Evolutionary conservation across 805 yeast species (phyloP).

Genomic region (Starmerella stigmatis): DNA sequence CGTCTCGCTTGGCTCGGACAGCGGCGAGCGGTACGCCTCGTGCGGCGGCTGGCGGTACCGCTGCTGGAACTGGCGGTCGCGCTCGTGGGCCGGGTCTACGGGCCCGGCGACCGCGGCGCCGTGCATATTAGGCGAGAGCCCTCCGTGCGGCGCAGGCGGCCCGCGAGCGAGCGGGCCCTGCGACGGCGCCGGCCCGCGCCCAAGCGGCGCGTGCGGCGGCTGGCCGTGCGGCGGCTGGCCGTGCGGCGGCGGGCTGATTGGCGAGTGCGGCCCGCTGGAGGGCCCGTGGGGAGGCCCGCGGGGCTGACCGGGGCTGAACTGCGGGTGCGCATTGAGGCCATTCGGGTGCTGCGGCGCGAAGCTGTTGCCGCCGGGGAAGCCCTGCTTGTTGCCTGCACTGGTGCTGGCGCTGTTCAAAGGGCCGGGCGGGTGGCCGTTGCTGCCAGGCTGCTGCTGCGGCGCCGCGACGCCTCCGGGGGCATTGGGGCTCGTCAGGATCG

Average conservation of each 20-base stretch:
- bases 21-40: constrained; percentile 12
- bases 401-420: not conserved
- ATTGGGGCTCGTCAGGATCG: not conserved
- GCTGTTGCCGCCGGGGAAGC: too few species aligned
- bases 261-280: not conserved
- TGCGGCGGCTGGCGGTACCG: constrained; percentile 14
- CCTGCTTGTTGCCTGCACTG: too few species aligned
- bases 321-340: too few species aligned
- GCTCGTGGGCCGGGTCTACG: constrained; percentile 3
- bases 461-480: not conserved
- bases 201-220: too few species aligned
- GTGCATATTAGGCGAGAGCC: constrained; percentile 10
- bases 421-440: not conserved
- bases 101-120: not conserved
- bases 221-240: constrained; percentile 1
- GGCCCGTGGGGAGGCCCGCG: not conserved
- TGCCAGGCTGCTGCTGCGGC: not conserved
- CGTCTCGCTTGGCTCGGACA: constrained; percentile 22
- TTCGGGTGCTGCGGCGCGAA: too few species aligned
- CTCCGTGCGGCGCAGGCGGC: too few species aligned
- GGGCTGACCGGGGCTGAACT: not conserved
- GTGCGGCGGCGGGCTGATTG: constrained; percentile 7
- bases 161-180: too few species aligned
- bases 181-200: too few species aligned
- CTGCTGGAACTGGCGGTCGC: constrained; percentile 15